phyloP scores from a whole-genome alignment of 129 eudicot genomes.

The Flaveria ramosissima region DNA sequence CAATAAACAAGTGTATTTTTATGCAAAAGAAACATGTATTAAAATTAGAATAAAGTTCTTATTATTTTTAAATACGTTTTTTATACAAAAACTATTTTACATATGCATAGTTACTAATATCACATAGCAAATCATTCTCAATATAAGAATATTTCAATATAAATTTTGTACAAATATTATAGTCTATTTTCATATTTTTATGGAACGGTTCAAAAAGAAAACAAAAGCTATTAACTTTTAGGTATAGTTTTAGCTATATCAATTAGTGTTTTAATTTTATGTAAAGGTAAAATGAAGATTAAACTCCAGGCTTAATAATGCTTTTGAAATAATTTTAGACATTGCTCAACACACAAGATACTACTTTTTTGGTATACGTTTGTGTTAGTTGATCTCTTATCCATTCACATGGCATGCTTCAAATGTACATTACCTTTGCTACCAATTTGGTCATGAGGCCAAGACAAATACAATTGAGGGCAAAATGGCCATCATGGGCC shows the following conservation, averaged over 20 bases:
- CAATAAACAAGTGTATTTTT: too few relatives aligned
- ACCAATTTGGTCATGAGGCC: slow-evolving; percentile 29
- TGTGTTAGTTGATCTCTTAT: slow-evolving; percentile 30
- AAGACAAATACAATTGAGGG: slow-evolving; percentile 37
- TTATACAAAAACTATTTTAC: not conserved
- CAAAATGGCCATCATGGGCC: slow-evolving; percentile 39
- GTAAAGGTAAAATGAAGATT: not conserved
- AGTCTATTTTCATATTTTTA: not conserved
- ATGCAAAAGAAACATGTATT: too few relatives aligned
- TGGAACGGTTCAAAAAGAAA: too few relatives aligned
- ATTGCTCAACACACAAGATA: slow-evolving; percentile 2
- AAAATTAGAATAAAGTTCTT: not conserved
- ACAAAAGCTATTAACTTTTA: too few relatives aligned
- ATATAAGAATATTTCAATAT: not conserved
- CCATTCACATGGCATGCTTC: slow-evolving; percentile 74
- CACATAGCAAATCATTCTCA: not conserved
- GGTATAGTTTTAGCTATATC: too few relatives aligned
- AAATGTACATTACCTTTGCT: slow-evolving; percentile 38
- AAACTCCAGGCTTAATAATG: not conserved
- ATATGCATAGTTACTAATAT: not conserved
- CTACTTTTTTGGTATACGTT: slow-evolving; percentile 16
- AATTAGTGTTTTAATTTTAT: not conserved
- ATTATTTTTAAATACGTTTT: not conserved
- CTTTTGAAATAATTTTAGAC: not conserved
- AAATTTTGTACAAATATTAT: not conserved